Base-by-base conservation (phyloP, 805 yeast genomes). In the Kuraishia cidri region DNA sequence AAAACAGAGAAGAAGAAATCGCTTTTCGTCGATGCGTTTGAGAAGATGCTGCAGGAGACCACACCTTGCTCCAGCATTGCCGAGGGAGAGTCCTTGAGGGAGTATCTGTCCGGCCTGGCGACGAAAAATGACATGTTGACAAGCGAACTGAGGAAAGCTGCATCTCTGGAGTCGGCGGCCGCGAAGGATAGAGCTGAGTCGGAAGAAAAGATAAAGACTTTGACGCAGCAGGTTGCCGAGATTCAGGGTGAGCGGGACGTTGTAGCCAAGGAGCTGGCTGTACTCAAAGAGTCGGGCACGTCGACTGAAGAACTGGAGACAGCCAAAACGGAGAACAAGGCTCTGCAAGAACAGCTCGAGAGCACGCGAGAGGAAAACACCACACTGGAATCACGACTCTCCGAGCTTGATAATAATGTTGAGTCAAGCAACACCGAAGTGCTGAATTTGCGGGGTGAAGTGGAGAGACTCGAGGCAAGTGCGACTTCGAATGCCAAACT, bases 11-110 rank as follows among this genome's bases (percentile, higher is more conserved):
- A 82, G 58, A 62, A 69, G 31, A 81, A 78, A 44, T 60, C 68
- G 2, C 78, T 71, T 29, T 64, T 79, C 28, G 68, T 87, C 6
- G 61, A 50, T 4, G 47, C 60, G 0, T 80, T 88, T 43, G 96
- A 86, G 48, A 73, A 62, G 35, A 70, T 81, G 10, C 58, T 90
- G 37, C 65, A 72, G 32, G 97, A 90, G 45, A 58, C 72, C 41
- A 88, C 97, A 0, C 97, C 97, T 0, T 68, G 84, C 31, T 67
- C 82, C 1, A 69, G 79, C 23, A 73, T 92, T 15, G 60, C 79
- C 1, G 95, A 90, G 47, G 73, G 80, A 2, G 83, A 75, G 7
- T 61, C 72, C 6, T 60, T 90, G 25, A 73, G 76, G 22, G 86
- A 79, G 26, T 88, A 78, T 52, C 64, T 90, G 31, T 62, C 66